A percentile compares a stretch with the other conserved stretches of the same genome.
Conservation (phyloP, 2,329 filamentous ascomycete species). For the Metarhizium robertsii region DNA sequence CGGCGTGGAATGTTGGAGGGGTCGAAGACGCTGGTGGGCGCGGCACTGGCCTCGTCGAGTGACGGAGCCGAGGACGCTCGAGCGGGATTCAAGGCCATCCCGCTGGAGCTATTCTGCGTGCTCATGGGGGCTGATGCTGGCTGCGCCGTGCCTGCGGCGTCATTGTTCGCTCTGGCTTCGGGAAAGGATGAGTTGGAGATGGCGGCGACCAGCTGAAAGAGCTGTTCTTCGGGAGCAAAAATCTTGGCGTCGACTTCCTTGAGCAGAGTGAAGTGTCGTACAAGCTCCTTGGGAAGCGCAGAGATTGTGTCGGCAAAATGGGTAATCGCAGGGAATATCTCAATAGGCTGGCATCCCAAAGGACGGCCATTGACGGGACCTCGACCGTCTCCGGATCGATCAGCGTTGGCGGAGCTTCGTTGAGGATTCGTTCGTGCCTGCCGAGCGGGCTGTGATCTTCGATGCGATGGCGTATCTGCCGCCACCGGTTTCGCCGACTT, state of each 20-base stretch:
- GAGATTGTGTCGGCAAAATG: slow-evolving; percentile 88
- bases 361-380: slow-evolving; percentile 35
- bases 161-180: slow-evolving; percentile 34
- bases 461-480: slow-evolving; percentile 36
- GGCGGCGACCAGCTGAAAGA: slow-evolving; percentile 65
- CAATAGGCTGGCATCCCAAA: slow-evolving; percentile 48
- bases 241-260: slow-evolving; percentile 98
- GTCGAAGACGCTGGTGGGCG: slow-evolving; percentile 35
- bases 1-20: slow-evolving; percentile 55
- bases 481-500: slow-evolving; percentile 43
- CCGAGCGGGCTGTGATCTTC: slow-evolving; percentile 54
- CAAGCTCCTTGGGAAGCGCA: slow-evolving; percentile 87
- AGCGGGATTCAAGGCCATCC: slow-evolving; percentile 26
- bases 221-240: slow-evolving; percentile 73
- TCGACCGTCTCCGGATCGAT: slow-evolving; percentile 32
- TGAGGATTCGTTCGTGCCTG: slow-evolving; percentile 57
- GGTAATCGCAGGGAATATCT: slow-evolving; percentile 57
- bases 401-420: slow-evolving; percentile 39
- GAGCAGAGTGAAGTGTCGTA: slow-evolving; percentile 87
- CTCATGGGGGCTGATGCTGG: slow-evolving; percentile 38
- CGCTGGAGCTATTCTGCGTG: slow-evolving; percentile 38
- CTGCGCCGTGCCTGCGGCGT: slow-evolving; percentile 32
- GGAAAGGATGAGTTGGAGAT: slow-evolving; percentile 44
- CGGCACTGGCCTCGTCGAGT: slow-evolving; percentile 32
- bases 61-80: slow-evolving; percentile 25